These are phyloP conservation scores for Macroventuria anomochaeta DNA, from an alignment of 2,329 filamentous ascomycete genomes.

Conservation along the genomic window DNA sequence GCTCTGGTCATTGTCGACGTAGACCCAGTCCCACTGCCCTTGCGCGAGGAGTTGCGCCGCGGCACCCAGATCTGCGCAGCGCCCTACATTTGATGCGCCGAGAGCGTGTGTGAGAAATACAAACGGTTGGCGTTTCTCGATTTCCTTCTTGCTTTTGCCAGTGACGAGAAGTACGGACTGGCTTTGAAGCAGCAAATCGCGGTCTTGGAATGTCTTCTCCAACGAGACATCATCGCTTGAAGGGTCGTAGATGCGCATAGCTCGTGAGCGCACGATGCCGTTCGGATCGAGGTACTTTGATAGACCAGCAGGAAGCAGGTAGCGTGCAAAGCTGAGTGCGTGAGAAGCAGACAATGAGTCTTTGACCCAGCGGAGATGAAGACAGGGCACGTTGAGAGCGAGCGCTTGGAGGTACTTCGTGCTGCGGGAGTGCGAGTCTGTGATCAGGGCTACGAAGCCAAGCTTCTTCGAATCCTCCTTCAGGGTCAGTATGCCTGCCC, in stretches of 20 bases:
- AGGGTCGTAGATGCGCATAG: constrained; percentile 65
- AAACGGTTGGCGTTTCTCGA: constrained; percentile 72
- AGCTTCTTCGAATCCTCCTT: constrained; percentile 59
- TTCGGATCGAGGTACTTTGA: constrained; percentile 70
- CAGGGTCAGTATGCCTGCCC: constrained; percentile 58
- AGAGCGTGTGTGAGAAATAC: constrained; percentile 81
- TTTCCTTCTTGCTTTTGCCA: constrained; percentile 65
- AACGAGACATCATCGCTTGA: constrained; percentile 55
- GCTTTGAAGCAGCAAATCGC: constrained; percentile 69
- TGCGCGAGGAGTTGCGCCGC: constrained; percentile 66
- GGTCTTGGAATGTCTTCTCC: constrained; percentile 31
- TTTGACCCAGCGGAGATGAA: constrained; percentile 81
- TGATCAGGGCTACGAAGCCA: constrained; percentile 84
- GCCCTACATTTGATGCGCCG: constrained; percentile 70
- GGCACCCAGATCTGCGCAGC: constrained; percentile 69
- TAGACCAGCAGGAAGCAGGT: constrained; percentile 84
- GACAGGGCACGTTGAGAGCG: constrained; percentile 84
- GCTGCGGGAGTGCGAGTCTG: constrained; percentile 83
- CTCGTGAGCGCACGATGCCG: constrained; percentile 77
- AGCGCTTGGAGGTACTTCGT: constrained; percentile 95
- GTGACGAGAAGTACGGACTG: constrained; percentile 76
- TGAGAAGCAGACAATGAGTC: constrained; percentile 68
- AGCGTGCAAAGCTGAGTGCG: constrained; percentile 77
- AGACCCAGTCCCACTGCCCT: constrained; percentile 77
- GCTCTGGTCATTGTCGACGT: constrained; percentile 73